Percentiles rank a stretch among this genome's conserved stretches.
Conservation (phyloP, 495 filamentous ascomycete species). For the Penicillium egyptiacum region DNA sequence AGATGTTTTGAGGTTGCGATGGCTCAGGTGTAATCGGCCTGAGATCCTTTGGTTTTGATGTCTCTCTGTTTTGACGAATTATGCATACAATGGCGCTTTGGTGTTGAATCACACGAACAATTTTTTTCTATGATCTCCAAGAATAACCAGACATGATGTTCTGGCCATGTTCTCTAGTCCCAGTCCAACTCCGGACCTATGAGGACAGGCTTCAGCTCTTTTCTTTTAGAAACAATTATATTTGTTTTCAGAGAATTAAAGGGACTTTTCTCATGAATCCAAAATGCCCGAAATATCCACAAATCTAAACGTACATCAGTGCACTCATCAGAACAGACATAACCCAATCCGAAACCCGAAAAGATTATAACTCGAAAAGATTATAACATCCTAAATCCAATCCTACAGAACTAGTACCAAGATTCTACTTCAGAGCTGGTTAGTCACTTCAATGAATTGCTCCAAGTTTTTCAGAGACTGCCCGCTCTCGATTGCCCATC, state of each 20-base stretch:
- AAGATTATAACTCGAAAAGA: neutral
- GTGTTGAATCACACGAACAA: constrained; percentile 20
- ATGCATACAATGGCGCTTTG: constrained; percentile 38
- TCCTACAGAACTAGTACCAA: neutral
- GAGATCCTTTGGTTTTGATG: constrained; percentile 12
- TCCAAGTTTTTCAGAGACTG: constrained; percentile 73
- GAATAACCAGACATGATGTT: neutral
- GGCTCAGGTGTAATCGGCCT: constrained; percentile 11
- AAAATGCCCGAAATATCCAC: neutral
- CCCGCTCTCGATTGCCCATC: constrained; percentile 80
- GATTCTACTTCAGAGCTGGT: constrained; percentile 30
- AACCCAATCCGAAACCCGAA: constrained; percentile 2
- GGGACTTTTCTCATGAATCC: neutral
- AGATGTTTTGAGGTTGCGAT: neutral
- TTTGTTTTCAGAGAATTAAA: neutral
- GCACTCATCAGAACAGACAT: neutral
- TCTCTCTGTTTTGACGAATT: constrained; percentile 20
- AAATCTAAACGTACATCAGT: neutral
- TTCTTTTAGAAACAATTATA: neutral
- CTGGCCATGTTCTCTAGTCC: neutral
- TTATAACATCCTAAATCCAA: neutral
- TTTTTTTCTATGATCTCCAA: constrained; percentile 7
- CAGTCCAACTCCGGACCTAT: neutral
- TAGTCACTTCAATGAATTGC: constrained; percentile 64
- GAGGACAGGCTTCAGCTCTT: neutral